Percentiles rank a stretch among this genome's conserved stretches.
These are phyloP conservation scores for Beauveria sp. DNA, from an alignment of 2,329 filamentous ascomycete species.

Conservation along the genomic window DNA sequence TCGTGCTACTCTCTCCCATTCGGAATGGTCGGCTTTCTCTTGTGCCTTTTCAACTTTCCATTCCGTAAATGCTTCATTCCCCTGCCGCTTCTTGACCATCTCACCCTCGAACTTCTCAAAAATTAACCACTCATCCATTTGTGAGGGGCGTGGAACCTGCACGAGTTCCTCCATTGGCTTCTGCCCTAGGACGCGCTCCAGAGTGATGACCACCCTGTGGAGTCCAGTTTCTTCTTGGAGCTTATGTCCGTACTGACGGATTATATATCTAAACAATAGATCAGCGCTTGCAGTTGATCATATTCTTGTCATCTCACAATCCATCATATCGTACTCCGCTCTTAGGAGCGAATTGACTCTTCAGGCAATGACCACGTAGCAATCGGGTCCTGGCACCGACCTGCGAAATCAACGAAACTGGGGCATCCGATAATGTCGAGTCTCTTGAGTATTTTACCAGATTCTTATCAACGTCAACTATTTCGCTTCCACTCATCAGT, in stretches of 20 bases:
- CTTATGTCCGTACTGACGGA: constrained; percentile 39
- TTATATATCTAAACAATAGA: constrained; percentile 33
- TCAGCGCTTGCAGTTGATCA: background rate
- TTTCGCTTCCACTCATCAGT: constrained; percentile 43
- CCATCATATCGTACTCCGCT: constrained; percentile 52
- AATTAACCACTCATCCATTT: constrained; percentile 48
- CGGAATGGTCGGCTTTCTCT: constrained; percentile 21
- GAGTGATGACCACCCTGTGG: constrained; percentile 36
- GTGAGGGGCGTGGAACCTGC: constrained; percentile 43
- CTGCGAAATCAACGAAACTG: constrained; percentile 38
- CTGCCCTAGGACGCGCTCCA: constrained; percentile 38
- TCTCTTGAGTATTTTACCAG: constrained; percentile 37
- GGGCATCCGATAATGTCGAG: constrained; percentile 37
- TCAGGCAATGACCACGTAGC: constrained; percentile 42
- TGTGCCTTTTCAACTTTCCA: constrained; percentile 31
- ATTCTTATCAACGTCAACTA: constrained; percentile 23
- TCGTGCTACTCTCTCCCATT: constrained; percentile 21
- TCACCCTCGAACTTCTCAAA: constrained; percentile 40
- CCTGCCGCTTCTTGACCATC: constrained; percentile 30
- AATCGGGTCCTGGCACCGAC: constrained; percentile 44
- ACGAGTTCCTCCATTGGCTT: constrained; percentile 32
- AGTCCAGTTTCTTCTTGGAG: constrained; percentile 30
- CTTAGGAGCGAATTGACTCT: constrained; percentile 42
- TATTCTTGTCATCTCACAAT: constrained; percentile 32
- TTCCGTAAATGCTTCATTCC: constrained; percentile 31